Base-by-base conservation (phyloP, 805 yeast species). In the Geotrichum ghanense region DNA sequence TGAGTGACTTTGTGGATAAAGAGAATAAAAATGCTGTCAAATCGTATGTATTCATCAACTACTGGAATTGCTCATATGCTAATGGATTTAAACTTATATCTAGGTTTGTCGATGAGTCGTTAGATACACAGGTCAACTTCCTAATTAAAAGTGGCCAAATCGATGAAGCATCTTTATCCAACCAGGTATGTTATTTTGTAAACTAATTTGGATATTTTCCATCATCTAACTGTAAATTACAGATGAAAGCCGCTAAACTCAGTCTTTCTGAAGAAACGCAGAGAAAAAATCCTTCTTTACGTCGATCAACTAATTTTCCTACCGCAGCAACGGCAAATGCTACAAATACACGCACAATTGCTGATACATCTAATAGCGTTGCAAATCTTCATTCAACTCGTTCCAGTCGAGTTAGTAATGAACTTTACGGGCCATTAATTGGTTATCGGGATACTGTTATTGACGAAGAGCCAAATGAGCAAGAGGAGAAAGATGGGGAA, bases 1-100 rank as follows among this genome's bases (percentile, higher is more conserved):
- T 92, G 1, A 73, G 75, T 45, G 73, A 72, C 47, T 83, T 78
- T 59, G 79, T 92, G 3, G 87, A 81, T 41, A 86, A 84, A 53
- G 96, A 88, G 50, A 95, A 89, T 60, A 84, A 81, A 57, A 66
- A 69, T 27, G 78, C 89, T 0, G 65, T 90, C 44, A 77, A 75
- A 44, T 31, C 12, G 37, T 31, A n/a, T 10, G 37, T 31, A 5
- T 6, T 6, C 5, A n/a, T 9, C 14, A 31, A 6, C 16, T 16
- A 31, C 6, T n/a, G 37, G n/a, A n/a, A n/a, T 31, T 31, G 12
- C 37, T 31, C 7, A 31, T 7, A 24, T 7, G 27, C 12, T 12
- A 24, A 24, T 12, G 7, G 12, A 24, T 12, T n/a, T n/a, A n/a
- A 24, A 12, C 27, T 24, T 24, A 6, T n/a, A n/a, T 5, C 4